Evolutionary conservation across 805 yeast genomes (phyloP), one percentile per base, ranked within the genome.

Genomic region (Pichia cabralensis): DNA sequence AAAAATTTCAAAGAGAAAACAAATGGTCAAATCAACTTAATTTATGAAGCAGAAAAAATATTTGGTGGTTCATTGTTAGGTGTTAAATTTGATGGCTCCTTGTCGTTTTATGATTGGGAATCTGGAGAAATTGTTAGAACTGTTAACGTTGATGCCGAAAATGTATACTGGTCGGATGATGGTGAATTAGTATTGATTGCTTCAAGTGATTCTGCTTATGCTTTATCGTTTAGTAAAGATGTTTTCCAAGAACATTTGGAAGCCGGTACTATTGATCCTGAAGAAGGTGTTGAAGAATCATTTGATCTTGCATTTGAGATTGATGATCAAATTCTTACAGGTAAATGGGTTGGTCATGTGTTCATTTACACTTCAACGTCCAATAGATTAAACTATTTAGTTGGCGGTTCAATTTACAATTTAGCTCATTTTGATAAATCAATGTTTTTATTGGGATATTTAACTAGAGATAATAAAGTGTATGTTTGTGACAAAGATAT

Each of bases 311-410:
- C 84, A 38, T 74, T 79, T 50, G 95, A 94, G 42, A 71, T 85
- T 40, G 71, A 73, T 38, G 99, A 92, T 55, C 62, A 76, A 14
- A 73, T 89, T 25, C 74, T 82, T 40, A 79, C 94, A 20, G 96
- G 96, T 51, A 80, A 78, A 57, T 92, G 96, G 86, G 86, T 88
- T 49, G 98, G 97, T 46, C 97, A 92, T 63, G 96, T 92, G 30
- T 88, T 89, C 56, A 74, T 92, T 35, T 92, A 80, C 64, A 84
- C 96, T 12, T 85, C 96, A 3, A 52, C 76, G 14, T 69, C 94
- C 17, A 84, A 86, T 62, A 76, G 97, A 58, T 69, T 92, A 53
- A 89, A 88, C 61, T 92, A 92, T 57, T 73, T 86, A 42, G 97
- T 92, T 41, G 98, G 98, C 49, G 94, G 94, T 26, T 83, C 86